Percentiles rank a stretch among this genome's conserved stretches.
phyloP scores from a whole-genome alignment of 352 stramenopile genomes.

The Aphanomyces euteiches region DNA sequence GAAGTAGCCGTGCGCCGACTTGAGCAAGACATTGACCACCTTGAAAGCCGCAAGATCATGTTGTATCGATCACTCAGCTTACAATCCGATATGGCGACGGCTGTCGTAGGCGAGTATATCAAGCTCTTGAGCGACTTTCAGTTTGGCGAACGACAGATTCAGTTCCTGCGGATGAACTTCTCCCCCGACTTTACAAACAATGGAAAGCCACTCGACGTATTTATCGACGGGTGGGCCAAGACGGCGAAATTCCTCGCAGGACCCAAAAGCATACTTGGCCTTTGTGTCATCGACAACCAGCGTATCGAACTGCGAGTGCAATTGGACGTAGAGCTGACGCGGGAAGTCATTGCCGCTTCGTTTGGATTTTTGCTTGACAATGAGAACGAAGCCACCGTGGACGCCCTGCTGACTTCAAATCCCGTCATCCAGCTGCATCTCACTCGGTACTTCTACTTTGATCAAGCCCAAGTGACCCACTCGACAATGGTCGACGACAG shows the following conservation, averaged over 20 bases:
- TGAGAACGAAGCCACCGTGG: not conserved
- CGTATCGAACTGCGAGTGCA: not conserved
- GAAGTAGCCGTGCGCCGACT: not conserved
- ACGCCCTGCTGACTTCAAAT: not conserved
- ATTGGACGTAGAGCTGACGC: constrained; percentile 1
- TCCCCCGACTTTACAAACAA: constrained; percentile 15
- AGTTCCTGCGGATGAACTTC: constrained; percentile 14
- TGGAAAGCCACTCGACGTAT: not conserved
- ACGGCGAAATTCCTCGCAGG: not conserved
- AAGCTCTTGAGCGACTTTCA: not conserved
- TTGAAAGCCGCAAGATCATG: not conserved
- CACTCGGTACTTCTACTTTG: constrained; percentile 19
- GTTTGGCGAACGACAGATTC: not conserved
- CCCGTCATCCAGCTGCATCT: not conserved
- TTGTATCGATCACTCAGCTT: constrained; percentile 13
- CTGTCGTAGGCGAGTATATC: constrained; percentile 11
- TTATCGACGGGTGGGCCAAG: constrained; percentile 10
- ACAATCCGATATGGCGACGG: not conserved
- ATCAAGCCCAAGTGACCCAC: not conserved
- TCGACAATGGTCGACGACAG: constrained; percentile 12
- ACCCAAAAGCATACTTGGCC: not conserved
- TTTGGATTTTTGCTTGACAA: constrained; percentile 15
- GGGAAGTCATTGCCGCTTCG: not conserved
- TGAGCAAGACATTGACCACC: not conserved
- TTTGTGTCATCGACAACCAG: not conserved